phyloP scores from a whole-genome alignment of 768 basidiomycete species.

The Lactarius vividus region DNA sequence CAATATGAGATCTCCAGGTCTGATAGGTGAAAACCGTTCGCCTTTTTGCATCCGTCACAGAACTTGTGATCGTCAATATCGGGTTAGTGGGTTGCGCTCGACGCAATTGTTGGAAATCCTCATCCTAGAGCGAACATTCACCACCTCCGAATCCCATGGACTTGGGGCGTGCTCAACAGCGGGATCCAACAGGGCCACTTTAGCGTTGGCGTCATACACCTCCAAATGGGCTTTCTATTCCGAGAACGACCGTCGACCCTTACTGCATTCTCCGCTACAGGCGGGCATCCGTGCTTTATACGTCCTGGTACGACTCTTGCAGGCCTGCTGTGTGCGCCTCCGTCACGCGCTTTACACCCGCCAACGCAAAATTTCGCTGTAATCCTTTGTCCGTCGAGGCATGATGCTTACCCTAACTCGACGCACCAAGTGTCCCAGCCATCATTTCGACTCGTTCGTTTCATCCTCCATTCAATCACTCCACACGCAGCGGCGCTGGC shows the following conservation, averaged over 20 bases:
- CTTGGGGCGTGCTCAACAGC: not conserved
- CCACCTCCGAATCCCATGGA: slow-evolving; percentile 1
- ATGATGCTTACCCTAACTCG: not conserved
- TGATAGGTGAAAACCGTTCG: not conserved
- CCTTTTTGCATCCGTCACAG: not conserved
- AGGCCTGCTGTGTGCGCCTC: not conserved
- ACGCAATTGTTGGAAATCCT: not conserved
- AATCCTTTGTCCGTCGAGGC: not conserved
- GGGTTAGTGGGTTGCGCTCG: not conserved
- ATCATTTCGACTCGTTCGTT: not conserved
- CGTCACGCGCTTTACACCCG: not conserved
- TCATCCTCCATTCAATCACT: not conserved
- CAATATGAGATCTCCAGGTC: not conserved
- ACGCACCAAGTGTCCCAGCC: not conserved
- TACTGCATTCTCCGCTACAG: slow-evolving; percentile 13
- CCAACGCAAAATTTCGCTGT: not conserved
- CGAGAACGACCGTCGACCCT: slow-evolving; percentile 5
- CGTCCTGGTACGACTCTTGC: not conserved
- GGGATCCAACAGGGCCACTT: not conserved
- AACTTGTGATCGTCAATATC: not conserved
- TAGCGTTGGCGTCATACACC: not conserved
- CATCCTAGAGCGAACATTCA: not conserved
- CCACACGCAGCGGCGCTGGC: not conserved
- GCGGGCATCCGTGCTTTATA: not conserved
- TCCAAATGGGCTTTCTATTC: slow-evolving; percentile 4